These are phyloP conservation scores for Cyathus striatus DNA, from an alignment of 768 basidiomycete species.

Conservation along the genomic window DNA sequence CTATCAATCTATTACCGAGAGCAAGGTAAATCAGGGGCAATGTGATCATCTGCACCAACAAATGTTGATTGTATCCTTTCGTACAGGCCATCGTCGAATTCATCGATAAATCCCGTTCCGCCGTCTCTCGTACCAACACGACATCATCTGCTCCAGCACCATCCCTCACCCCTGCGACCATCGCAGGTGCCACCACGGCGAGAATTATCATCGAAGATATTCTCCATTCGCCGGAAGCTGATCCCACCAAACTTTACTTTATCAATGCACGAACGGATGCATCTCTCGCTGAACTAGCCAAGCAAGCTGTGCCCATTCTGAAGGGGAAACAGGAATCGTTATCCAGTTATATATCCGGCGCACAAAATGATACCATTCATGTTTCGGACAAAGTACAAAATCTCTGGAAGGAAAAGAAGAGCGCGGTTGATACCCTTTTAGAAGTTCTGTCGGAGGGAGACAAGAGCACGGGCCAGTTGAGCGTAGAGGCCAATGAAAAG, in stretches of 20 bases:
- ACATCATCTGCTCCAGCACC: constrained; percentile 74
- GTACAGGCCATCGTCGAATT: constrained; percentile 57
- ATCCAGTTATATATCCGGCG: constrained; percentile 43
- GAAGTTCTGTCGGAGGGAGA: constrained; percentile 42
- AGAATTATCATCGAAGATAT: constrained; percentile 50
- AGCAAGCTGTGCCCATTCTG: constrained; percentile 34
- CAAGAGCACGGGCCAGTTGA: constrained; percentile 31
- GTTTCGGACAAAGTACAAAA: constrained; percentile 58
- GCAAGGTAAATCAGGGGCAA: constrained; percentile 47
- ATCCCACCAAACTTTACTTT: constrained; percentile 57
- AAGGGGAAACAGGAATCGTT: constrained; percentile 45
- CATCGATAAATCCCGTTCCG: constrained; percentile 77
- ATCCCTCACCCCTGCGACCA: constrained; percentile 72
- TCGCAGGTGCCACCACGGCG: constrained; percentile 56
- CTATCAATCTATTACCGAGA: constrained; percentile 76
- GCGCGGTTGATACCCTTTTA: constrained; percentile 34
- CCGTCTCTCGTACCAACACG: constrained; percentile 61
- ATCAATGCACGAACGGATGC: constrained; percentile 54
- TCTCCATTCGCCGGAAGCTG: constrained; percentile 56
- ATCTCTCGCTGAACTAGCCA: constrained; percentile 46
- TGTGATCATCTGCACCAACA: too few species aligned
- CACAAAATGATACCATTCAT: constrained; percentile 37
- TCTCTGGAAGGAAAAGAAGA: constrained; percentile 58
- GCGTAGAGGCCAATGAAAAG: constrained; percentile 28
- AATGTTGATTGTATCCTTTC: background rate